phyloP scores from a whole-genome alignment of 169 alveolate genomes.

The Plasmodium fragile region DNA sequence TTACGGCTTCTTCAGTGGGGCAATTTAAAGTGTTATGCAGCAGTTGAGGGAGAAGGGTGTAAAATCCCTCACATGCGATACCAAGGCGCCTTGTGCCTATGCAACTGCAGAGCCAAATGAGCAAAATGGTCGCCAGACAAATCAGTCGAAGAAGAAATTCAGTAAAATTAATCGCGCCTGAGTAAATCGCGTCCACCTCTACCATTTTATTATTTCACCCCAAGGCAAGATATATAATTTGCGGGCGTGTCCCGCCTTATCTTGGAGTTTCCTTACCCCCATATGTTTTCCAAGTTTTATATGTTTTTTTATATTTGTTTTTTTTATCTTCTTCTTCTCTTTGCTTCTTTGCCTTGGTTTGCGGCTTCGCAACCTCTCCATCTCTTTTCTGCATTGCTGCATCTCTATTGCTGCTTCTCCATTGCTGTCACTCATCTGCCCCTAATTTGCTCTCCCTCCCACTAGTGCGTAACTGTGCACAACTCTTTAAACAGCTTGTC shows the following conservation, averaged over 20 bases:
- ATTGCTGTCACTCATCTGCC: not conserved
- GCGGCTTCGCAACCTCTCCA: not conserved
- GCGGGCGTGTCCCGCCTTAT: not conserved
- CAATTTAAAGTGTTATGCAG: not conserved
- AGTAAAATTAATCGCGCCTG: constrained; percentile 9
- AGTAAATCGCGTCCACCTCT: not conserved
- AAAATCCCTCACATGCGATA: not conserved
- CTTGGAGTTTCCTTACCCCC: not conserved
- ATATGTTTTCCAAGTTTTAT: not conserved
- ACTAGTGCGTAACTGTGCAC: constrained; percentile 8
- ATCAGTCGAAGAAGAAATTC: not conserved
- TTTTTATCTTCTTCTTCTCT: not conserved
- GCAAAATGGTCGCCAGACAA: not conserved
- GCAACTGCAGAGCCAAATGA: not conserved
- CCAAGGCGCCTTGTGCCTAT: not conserved
- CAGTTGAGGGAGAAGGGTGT: not conserved
- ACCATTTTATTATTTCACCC: constrained; percentile 13
- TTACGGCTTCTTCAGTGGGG: not conserved
- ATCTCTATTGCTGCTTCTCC: not conserved
- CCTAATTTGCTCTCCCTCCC: constrained; percentile 11
- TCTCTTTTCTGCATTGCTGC: not conserved
- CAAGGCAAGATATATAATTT: not conserved
- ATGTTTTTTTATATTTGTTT: constrained; percentile 23
- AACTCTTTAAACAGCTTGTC: not conserved
- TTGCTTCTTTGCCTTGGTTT: not conserved